Evolutionary conservation across 176 grass and related monocot genomes (phyloP).

Genomic region (Musa beccarii): DNA sequence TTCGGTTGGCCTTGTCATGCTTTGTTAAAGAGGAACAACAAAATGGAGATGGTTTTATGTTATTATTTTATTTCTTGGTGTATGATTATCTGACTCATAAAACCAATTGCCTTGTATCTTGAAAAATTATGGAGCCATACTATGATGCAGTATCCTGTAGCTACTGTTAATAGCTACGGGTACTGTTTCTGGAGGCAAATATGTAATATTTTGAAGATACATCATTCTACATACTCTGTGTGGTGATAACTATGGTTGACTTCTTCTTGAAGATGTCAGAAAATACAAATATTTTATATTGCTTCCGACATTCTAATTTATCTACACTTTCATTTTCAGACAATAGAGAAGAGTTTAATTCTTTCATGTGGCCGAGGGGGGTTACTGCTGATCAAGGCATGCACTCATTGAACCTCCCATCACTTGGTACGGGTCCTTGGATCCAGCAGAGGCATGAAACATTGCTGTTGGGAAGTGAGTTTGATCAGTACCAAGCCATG

Average conservation of each 20-base stretch:
- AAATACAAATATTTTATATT: no score
- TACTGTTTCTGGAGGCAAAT: no score
- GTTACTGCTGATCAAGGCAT: slow-evolving; percentile 64
- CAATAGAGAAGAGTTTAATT: slow-evolving; percentile 73
- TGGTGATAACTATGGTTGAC: no score
- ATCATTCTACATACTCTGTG: no score
- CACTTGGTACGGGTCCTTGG: slow-evolving; percentile 74
- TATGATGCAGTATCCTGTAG: not conserved
- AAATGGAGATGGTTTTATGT: not conserved
- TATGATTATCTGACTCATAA: no score
- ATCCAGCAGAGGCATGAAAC: slow-evolving; percentile 68
- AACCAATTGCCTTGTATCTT: no score
- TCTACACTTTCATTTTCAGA: slow-evolving; percentile 30
- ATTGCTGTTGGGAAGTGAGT: slow-evolving; percentile 51
- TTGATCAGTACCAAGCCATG: slow-evolving; percentile 68
- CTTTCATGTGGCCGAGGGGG: slow-evolving; percentile 94
- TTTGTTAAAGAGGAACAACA: not conserved
- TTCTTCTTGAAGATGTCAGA: no score
- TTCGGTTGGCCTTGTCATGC: not conserved
- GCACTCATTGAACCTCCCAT: slow-evolving; percentile 74
- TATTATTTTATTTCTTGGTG: no score
- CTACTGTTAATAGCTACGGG: not conserved
- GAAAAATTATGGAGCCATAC: no score
- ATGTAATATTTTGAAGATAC: no score
- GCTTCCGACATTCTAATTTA: slow-evolving; percentile 8